Evolutionary conservation across 768 basidiomycete genomes (phyloP), one percentile per base, ranked within the genome.

Genomic region (Gloeopeniophorella convolvens): DNA sequence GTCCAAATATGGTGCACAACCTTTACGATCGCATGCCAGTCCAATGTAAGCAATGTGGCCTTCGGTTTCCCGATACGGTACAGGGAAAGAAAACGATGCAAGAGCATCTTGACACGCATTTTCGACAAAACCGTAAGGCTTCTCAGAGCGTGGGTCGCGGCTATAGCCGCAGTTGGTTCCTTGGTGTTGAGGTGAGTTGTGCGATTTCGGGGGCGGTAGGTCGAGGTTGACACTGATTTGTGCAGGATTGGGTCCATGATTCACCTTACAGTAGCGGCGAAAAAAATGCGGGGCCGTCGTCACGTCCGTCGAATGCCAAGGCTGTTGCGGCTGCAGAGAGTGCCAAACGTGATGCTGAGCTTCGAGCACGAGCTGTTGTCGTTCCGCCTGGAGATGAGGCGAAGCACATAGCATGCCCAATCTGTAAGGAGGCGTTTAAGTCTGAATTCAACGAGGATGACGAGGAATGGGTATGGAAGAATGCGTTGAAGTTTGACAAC

Each of bases 381-480:
- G 89, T 95, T 32, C 93, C 93, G n/a, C 76, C 84, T 32, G 88
- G 86, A 57, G 85, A 88, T 68, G 91, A 92, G 64, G 87, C 89
- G 47, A 85, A 83, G 62, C 71, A 78, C 21, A 69, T 90, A 59
- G 80, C 85, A 55, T 99, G 95, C 74, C 92, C 93, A 21, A 89
- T 99, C 59, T 99, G 96, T 80, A 96, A 95, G 73, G 95, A 99
- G 68, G 68, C 66, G 48, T 75, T 97, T 66, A 89, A 90, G 72
- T 80, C 83, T 57, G 95, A 96, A 71, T 98, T 89, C 65, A 67
- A 83, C 49, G 92, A 97, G 64, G 94, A 96, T 41, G 92, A 94
- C 54, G 95, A 97, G 70, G 95, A 96, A 54, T 98, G 94, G 94
- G 86, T 96, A 11, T 99, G 92, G 92, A 80, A 78, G 63, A 95